phyloP scores from a whole-genome alignment of 306 rosid genomes.

The Citrullus mucosospermus region DNA sequence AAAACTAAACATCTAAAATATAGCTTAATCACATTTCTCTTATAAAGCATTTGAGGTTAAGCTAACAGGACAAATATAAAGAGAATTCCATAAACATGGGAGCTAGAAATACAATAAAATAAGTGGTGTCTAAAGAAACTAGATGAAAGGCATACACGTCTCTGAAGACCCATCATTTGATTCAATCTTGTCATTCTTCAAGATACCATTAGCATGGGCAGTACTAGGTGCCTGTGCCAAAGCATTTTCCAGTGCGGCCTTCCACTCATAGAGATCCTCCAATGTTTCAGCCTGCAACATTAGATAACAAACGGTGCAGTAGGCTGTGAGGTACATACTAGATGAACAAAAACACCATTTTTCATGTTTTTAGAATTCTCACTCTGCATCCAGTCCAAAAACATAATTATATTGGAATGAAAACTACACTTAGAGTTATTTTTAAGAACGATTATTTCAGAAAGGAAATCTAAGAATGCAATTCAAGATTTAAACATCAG shows the following conservation, averaged over 20 bases:
- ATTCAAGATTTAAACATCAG: background rate
- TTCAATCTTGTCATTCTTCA: conserved; percentile 50
- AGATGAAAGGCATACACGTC: conserved; percentile 48
- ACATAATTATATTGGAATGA: background rate
- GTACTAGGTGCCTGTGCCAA: conserved; percentile 71
- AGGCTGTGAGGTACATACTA: background rate
- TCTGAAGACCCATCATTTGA: conserved; percentile 52
- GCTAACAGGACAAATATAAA: background rate
- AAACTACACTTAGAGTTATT: background rate
- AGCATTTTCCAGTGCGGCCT: conserved; percentile 84
- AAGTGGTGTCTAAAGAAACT: conserved; percentile 16
- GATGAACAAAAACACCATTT: background rate
- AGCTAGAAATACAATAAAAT: background rate
- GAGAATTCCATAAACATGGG: background rate
- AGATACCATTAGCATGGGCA: conserved; percentile 45
- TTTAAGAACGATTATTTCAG: background rate
- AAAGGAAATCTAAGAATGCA: background rate
- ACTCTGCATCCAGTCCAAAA: background rate
- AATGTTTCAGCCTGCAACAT: conserved; percentile 72
- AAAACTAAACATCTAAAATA: background rate
- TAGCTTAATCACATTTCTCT: background rate
- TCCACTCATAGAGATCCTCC: conserved; percentile 91
- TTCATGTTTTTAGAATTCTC: background rate
- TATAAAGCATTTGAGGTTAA: background rate
- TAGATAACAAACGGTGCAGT: conserved; percentile 16